Evolutionary conservation across 352 stramenopile species (phyloP), one percentile per base, ranked within the genome.

Genomic region (Bremia lactucae): DNA sequence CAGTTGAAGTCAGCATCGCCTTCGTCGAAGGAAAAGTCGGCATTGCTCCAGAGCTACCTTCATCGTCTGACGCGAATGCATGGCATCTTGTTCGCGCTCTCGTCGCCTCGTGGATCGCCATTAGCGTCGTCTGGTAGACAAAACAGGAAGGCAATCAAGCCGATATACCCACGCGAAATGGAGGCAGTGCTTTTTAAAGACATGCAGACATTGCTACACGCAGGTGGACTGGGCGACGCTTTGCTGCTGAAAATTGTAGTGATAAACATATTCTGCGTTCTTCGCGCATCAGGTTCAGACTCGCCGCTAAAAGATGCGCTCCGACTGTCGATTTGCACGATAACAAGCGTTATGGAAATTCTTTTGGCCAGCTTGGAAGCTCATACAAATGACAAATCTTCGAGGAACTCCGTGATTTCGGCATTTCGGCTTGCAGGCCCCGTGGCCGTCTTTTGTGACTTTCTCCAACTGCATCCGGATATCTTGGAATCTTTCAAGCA

Each of bases 11-110:
- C 65, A 10, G 47, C 52, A 22, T 74, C 64, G 10, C 53, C 59
- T 8, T 64, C 68, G 6, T 59, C 57, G 2, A 87, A 83, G 48
- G 77, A 90, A n/a, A 92, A 87, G 48, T 77, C 66, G 36, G 62
- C 77, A 22, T 83, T 76, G 33, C 65, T 95, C 34, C 94, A 95
- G 64, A 91, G 77, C 43, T 92, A 88, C 20, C 46, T 95, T 18
- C 75, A 88, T 20, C 78, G 80, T 15, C 69, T 96, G 43, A 88
- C 84, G 28, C 63, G 78, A 13, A 73, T 93, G 52, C 81, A 96
- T 38, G 85, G 85, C 19, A 71, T 89, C 6, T 40, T 96, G 15
- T 94, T 94, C 31, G 70, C 71, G 1, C 52, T 75, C 1, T 73
- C 68, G 14, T 69, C 50, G 6, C 42, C 55, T 21, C 35, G 33